Base-by-base conservation (phyloP, 225 moss, liverwort and hornwort species). In the Pseudisothecium myosuroides region DNA sequence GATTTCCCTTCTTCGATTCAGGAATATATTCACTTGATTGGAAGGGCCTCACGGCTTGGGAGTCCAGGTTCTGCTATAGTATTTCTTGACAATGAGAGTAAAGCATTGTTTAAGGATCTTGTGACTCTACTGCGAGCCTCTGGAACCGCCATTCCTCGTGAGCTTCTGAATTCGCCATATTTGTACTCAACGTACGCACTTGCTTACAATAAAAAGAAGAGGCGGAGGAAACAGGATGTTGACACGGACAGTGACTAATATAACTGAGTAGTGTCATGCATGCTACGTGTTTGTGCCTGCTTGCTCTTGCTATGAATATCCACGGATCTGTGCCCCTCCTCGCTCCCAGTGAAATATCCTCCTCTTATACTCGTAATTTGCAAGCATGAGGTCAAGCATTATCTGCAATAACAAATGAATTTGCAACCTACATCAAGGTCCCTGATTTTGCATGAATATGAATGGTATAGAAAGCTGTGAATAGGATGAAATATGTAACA, bases 1-100 rank as follows among this genome's bases (percentile, higher is more conserved):
- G 98, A 98, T 94, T 94, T 98, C 91, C 98, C 98, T 50, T 80
- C 86, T 54, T 95, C 96, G 43, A 82, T 93, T 59, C 92, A 94
- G 88, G 98, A 98, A 85, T 98, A 98, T 26, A 91, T 98, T 85
- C 98, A 98, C 92, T 95, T 97, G 90, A 95, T 98, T 90, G 98
- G 98, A 83, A 94, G 98, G 88, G 96, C 98, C 39, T 98, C 98
- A 75, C 93, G 96, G 87, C 94, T 98, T 43, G 96, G 96, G 36
- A 93, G 91, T 64, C 90, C 94, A 59, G 97, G 98, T 55, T 95
- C 95, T 85, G 98, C 98, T 17, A 93, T 98, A 95, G 96, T 97
- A 28, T 98, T 98, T 76, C 88, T 98, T 83, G 96, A 98, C 77
- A 94, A 94, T 83, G 97, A 97, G 82, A 93, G 96, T 76, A 98